Evolutionary conservation across 352 stramenopile species (phyloP).

Genomic region (Globisporangium paroecandrum): DNA sequence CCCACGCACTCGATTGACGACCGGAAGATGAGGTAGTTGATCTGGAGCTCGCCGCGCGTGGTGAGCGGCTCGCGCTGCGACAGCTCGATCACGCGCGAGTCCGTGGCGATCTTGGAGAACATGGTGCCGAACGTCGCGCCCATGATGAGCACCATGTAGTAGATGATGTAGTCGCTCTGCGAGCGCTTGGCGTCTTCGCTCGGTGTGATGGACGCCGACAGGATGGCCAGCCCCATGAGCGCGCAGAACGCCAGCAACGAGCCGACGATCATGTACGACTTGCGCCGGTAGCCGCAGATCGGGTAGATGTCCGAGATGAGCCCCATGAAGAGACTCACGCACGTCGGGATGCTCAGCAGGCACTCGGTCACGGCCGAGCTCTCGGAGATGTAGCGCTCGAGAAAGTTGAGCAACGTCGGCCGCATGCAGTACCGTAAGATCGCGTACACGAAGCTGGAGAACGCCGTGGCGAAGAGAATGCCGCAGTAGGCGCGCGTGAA

Average conservation of each 20-base stretch:
- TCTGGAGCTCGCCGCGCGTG: constrained; percentile 67
- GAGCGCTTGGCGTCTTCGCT: constrained; percentile 23
- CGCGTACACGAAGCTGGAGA: constrained; percentile 57
- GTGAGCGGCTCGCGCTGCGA: constrained; percentile 74
- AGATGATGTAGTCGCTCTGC: constrained; percentile 17
- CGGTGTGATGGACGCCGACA: constrained; percentile 42
- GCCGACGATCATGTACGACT: constrained; percentile 90
- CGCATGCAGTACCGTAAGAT: constrained; percentile 66
- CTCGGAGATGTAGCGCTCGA: constrained; percentile 49
- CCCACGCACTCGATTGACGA: constrained; percentile 43
- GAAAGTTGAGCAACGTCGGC: constrained; percentile 63
- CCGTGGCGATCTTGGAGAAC: constrained; percentile 80
- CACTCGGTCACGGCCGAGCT: constrained; percentile 58
- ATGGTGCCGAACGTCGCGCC: constrained; percentile 77
- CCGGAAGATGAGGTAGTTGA: constrained; percentile 72
- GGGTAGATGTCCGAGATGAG: constrained; percentile 86
- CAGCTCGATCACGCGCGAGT: constrained; percentile 78
- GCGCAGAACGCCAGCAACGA: constrained; percentile 50
- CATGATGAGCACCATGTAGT: constrained; percentile 67
- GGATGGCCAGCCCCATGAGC: constrained; percentile 44
- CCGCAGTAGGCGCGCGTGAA: constrained; percentile 60
- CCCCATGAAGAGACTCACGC: constrained; percentile 82
- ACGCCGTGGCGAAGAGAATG: constrained; percentile 47
- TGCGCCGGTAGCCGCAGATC: constrained; percentile 82
- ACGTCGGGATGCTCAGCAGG: constrained; percentile 85